Evolutionary conservation across 2,329 filamentous ascomycete genomes (phyloP).

Genomic region (Byssothecium circinans): DNA sequence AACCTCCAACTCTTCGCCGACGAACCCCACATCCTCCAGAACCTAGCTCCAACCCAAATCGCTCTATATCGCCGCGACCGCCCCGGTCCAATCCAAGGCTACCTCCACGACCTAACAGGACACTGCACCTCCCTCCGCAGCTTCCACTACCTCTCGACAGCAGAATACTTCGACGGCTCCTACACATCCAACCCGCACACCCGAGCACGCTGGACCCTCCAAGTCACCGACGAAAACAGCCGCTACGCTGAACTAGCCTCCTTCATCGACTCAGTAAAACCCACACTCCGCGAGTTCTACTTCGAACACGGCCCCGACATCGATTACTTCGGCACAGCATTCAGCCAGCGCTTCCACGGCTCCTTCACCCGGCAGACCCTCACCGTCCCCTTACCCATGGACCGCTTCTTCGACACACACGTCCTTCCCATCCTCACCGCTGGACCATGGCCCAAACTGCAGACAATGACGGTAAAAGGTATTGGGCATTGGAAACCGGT

Average conservation of each 20-base stretch:
- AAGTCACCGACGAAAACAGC: constrained; percentile 2
- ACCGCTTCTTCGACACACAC: constrained; percentile 9
- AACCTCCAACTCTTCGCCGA: constrained; percentile 10
- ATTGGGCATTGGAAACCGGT: constrained; percentile 13
- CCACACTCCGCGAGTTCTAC: constrained; percentile 6
- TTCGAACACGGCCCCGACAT: constrained; percentile 14
- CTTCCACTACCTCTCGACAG: constrained; percentile 3
- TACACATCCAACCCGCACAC: background rate
- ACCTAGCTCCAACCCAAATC: background rate
- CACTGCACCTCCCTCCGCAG: constrained; percentile 5
- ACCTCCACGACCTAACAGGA: constrained; percentile 3
- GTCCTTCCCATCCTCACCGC: constrained; percentile 8
- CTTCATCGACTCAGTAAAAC: constrained; percentile 9
- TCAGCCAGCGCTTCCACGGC: background rate
- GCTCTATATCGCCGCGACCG: background rate
- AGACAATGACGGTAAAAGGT: constrained; percentile 6
- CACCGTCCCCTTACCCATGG: constrained; percentile 10
- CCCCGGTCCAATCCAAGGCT: constrained; percentile 5
- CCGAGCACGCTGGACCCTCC: background rate
- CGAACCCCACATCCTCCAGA: background rate
- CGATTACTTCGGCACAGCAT: constrained; percentile 1
- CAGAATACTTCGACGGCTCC: constrained; percentile 3
- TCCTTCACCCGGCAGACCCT: background rate
- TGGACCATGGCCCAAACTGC: constrained; percentile 5
- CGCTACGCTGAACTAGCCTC: constrained; percentile 9